Percentiles rank a stretch among this genome's conserved stretches.
Evolutionary conservation across 2,329 filamentous ascomycete genomes (phyloP).

Genomic region (Geoglossum cookeanum): DNA sequence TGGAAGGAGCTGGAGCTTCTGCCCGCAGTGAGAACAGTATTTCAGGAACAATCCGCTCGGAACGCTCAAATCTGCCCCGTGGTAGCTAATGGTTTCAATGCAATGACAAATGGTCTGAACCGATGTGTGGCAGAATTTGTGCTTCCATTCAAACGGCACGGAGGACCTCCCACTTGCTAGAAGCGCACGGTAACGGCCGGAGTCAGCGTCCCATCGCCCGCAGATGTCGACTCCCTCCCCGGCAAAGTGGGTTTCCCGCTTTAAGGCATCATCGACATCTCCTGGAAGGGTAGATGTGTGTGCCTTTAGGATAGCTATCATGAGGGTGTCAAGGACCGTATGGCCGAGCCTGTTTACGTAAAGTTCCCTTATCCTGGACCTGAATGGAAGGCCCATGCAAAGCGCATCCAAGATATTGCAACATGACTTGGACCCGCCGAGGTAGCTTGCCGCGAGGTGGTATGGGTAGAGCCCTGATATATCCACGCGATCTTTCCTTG

Average conservation of each 20-base stretch:
- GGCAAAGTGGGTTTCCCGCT: conserved; percentile 13
- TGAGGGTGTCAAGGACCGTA: conserved; percentile 22
- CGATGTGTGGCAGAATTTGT: conserved; percentile 27
- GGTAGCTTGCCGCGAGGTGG: conserved; percentile 20
- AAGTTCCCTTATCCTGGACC: conserved; percentile 1
- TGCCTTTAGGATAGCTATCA: conserved; percentile 20
- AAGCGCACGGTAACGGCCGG: conserved; percentile 17
- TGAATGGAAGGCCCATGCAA: not conserved
- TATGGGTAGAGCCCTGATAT: conserved; percentile 14
- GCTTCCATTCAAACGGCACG: conserved; percentile 23
- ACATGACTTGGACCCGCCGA: conserved; percentile 20
- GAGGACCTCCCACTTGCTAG: conserved; percentile 12
- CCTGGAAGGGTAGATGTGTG: conserved; percentile 17
- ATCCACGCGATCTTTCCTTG: conserved; percentile 8
- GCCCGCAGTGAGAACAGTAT: conserved; percentile 16
- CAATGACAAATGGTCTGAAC: conserved; percentile 21
- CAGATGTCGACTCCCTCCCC: conserved; percentile 26
- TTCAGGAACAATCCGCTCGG: conserved; percentile 16
- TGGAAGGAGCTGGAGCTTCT: conserved; percentile 16
- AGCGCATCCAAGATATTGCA: conserved; percentile 13
- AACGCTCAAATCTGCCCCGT: conserved; percentile 10
- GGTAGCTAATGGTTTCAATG: conserved; percentile 13
- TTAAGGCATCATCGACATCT: conserved; percentile 15
- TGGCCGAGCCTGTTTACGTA: conserved; percentile 17
- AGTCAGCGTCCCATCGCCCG: conserved; percentile 25